Conservation (phyloP, 805 yeast species). For the Cyberlindnera lachancei region DNA sequence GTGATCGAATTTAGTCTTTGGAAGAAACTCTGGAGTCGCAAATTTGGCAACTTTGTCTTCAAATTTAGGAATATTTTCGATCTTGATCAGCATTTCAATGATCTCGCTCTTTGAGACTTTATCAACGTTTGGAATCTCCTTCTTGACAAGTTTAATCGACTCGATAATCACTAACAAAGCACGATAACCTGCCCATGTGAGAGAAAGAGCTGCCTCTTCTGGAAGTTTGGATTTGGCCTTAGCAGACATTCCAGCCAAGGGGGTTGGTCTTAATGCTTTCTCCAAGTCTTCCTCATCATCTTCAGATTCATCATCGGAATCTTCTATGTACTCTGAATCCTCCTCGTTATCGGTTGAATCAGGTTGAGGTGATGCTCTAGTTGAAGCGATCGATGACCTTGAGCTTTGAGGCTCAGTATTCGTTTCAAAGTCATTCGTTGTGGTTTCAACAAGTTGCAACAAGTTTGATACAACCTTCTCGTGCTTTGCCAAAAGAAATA, state of each 20-base stretch:
- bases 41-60: constrained; percentile 17
- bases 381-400: constrained; percentile 6
- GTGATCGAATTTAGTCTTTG: constrained; percentile 35
- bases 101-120: constrained; percentile 19
- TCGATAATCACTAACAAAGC: constrained; percentile 36
- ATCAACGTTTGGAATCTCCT: constrained; percentile 24
- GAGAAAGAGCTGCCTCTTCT: constrained; percentile 38
- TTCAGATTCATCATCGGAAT: constrained; percentile 9
- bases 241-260: constrained; percentile 54
- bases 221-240: constrained; percentile 49
- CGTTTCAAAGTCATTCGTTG: constrained; percentile 4
- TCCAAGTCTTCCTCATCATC: constrained; percentile 9
- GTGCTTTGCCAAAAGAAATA: constrained; percentile 39
- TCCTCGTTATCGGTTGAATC: constrained; percentile 4
- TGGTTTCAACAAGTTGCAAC: constrained; percentile 4
- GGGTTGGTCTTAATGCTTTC: constrained; percentile 38
- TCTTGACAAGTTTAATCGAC: constrained; percentile 23
- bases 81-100: constrained; percentile 29
- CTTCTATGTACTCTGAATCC: constrained; percentile 1
- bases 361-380: background rate
- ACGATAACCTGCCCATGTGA: constrained; percentile 47
- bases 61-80: constrained; percentile 31
- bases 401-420: constrained; percentile 5
- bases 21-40: constrained; percentile 34
- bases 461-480: constrained; percentile 22